Base-by-base conservation (phyloP, 257 asterid genomes). In the Lithospermum erythrorhizon region DNA sequence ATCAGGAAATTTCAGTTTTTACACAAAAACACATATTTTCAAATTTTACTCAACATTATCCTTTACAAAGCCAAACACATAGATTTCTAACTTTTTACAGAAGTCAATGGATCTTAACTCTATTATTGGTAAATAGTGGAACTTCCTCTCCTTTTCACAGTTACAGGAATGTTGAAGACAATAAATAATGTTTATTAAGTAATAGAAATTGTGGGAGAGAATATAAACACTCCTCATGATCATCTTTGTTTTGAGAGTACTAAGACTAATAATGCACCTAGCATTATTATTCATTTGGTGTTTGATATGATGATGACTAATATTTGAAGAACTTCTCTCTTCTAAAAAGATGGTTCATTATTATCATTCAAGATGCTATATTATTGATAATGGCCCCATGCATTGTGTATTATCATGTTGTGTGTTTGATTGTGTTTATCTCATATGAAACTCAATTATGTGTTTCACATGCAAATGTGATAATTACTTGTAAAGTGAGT, bases 401-500 rank as follows among this genome's bases (percentile, higher is more conserved):
- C 15, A 10, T n/a, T 35, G 45, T 35, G 45, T n/a, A 53, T 11
- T 13, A 53, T 53, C 24, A 53, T 53, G 22, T 18, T 53, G 57
- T 20, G 20, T 22, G 23, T 19, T 22, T 18, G 57, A 9, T 53
- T 53, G 57, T 53, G 57, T 53, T 53, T 19, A 53, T 53, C 4
- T 41, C 18, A 9, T 53, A 19, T 4, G 57, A 20, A 53, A 9
- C 57, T 53, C 57, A 53, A 53, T 53, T 53, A 53, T 53, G 57
- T 53, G 57, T 53, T 53, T 53, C 57, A 53, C 57, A 53, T 53
- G 57, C 57, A 53, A 53, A 10, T n/a, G 0, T 14, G 57, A 53
- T 53, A 53, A 53, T 53, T 53, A 53, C 57, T n/a, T n/a, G 57
- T 22, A 53, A 53, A 53, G 21, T 53, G 57, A n/a, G 57, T 20